These are phyloP conservation scores for Kluyveromyces starmeri DNA, from an alignment of 805 yeast species.

Conservation along the genomic window DNA sequence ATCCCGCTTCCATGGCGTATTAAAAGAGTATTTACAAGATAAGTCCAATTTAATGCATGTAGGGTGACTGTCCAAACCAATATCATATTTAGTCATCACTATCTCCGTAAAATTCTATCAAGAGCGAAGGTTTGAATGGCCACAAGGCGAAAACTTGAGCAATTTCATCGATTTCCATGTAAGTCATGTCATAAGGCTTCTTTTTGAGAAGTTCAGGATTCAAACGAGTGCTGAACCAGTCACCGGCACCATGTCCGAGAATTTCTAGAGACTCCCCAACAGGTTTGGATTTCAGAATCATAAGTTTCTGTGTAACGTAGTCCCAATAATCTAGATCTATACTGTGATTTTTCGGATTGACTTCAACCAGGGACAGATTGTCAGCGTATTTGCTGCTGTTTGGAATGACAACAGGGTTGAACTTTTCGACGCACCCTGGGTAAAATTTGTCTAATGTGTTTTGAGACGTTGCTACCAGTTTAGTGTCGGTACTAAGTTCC, in stretches of 20 bases:
- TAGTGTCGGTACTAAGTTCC: constrained; percentile 53
- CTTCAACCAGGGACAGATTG: constrained; percentile 46
- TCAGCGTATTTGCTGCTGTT: constrained; percentile 11
- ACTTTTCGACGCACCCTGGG: constrained; percentile 11
- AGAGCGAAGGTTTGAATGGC: constrained; percentile 57
- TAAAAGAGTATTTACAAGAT: constrained; percentile 1
- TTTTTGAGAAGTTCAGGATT: constrained; percentile 33
- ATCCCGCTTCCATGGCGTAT: not conserved
- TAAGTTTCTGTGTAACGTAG: constrained; percentile 52
- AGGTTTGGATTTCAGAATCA: constrained; percentile 39
- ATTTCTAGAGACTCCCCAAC: constrained; percentile 39
- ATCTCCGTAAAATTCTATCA: constrained; percentile 3
- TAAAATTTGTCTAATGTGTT: constrained; percentile 16
- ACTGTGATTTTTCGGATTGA: constrained; percentile 38
- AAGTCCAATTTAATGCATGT: not conserved
- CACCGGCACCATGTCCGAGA: constrained; percentile 72
- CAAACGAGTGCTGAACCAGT: constrained; percentile 4
- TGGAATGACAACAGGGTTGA: constrained; percentile 26
- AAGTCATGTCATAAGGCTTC: constrained; percentile 39
- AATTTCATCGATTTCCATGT: constrained; percentile 40
- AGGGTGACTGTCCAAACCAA: no score
- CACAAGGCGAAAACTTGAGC: constrained; percentile 32
- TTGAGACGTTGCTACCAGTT: constrained; percentile 42
- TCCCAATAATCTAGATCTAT: constrained; percentile 54
- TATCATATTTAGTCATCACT: not conserved